phyloP scores from a whole-genome alignment of 2,329 filamentous ascomycete genomes.

The Penicillium psychrosexuale region DNA sequence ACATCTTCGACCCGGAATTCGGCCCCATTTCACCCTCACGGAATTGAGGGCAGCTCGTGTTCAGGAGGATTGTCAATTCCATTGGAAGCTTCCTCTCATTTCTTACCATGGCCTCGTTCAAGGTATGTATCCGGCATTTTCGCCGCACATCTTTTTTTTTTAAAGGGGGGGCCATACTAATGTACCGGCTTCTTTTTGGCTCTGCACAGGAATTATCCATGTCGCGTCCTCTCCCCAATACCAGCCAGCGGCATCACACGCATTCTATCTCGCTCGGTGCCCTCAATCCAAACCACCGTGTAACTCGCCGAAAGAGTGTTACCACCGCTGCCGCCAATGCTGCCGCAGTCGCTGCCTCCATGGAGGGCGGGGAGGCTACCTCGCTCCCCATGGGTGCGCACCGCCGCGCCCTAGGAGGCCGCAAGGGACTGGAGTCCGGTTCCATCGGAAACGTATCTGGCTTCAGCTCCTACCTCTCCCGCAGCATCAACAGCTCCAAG shows the following conservation, averaged over 20 bases:
- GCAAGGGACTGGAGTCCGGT: conserved; percentile 64
- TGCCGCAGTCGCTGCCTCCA: conserved; percentile 62
- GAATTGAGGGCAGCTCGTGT: conserved; percentile 21
- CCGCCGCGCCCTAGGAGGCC: conserved; percentile 51
- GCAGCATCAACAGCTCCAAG: conserved; percentile 37
- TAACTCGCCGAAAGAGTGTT: conserved; percentile 92
- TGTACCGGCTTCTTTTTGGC: conserved; percentile 19
- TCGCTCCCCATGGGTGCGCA: conserved; percentile 55
- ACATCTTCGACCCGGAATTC: background rate
- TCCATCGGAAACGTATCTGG: conserved; percentile 42
- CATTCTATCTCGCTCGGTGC: conserved; percentile 75
- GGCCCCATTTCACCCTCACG: conserved; percentile 16
- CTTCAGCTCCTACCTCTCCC: conserved; percentile 44
- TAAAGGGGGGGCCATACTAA: conserved; percentile 17
- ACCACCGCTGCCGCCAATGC: conserved; percentile 72
- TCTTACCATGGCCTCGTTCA: conserved; percentile 41
- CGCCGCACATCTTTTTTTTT: conserved; percentile 1
- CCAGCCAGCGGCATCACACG: conserved; percentile 72
- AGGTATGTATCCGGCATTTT: conserved; percentile 25
- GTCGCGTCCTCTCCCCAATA: conserved; percentile 64
- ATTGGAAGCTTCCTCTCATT: conserved; percentile 28
- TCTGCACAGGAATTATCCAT: conserved; percentile 46
- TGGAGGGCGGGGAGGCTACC: conserved; percentile 62
- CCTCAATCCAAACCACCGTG: conserved; percentile 76
- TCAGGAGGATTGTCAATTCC: conserved; percentile 27